A percentile compares a stretch with the other conserved stretches of the same genome.
phyloP scores from a whole-genome alignment of 371 early-diverging fungal species.

The Haplosporangium sp. region DNA sequence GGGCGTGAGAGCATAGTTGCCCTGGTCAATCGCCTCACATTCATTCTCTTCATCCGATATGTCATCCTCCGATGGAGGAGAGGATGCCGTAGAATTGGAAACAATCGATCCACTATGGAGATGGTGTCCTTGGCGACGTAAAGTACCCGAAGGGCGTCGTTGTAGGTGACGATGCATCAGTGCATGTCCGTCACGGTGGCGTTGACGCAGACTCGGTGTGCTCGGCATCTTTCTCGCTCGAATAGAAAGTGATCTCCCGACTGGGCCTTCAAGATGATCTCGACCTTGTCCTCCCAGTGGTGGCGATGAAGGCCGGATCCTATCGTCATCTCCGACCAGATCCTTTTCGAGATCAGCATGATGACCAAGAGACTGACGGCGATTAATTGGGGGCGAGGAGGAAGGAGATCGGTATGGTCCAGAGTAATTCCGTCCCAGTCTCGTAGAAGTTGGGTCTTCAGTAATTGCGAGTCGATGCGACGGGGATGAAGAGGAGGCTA shows the following conservation, averaged over 20 bases:
- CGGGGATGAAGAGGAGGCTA: background rate
- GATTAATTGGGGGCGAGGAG: constrained; percentile 17
- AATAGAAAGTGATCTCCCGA: background rate
- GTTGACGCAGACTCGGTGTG: constrained; percentile 18
- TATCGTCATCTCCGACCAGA: background rate
- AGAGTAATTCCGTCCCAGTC: constrained; percentile 2
- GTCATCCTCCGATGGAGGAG: constrained; percentile 8
- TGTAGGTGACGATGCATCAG: background rate
- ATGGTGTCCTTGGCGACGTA: background rate
- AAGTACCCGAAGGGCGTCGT: background rate
- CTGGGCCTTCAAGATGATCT: no score
- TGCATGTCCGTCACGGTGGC: background rate
- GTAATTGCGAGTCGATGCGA: background rate
- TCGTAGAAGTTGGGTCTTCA: background rate
- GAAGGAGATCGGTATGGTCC: constrained; percentile 37
- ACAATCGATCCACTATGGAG: constrained; percentile 5
- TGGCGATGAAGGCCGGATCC: constrained; percentile 14
- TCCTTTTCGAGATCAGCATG: constrained; percentile 4
- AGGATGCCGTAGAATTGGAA: constrained; percentile 22
- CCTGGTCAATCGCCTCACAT: constrained; percentile 4
- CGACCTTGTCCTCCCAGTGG: no score
- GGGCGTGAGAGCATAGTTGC: constrained; percentile 31
- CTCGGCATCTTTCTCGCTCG: constrained; percentile 42
- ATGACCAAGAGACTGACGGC: background rate
- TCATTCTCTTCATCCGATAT: constrained; percentile 13